phyloP scores from a whole-genome alignment of 225 moss, liverwort and hornwort species.

The Ulota crispa region DNA sequence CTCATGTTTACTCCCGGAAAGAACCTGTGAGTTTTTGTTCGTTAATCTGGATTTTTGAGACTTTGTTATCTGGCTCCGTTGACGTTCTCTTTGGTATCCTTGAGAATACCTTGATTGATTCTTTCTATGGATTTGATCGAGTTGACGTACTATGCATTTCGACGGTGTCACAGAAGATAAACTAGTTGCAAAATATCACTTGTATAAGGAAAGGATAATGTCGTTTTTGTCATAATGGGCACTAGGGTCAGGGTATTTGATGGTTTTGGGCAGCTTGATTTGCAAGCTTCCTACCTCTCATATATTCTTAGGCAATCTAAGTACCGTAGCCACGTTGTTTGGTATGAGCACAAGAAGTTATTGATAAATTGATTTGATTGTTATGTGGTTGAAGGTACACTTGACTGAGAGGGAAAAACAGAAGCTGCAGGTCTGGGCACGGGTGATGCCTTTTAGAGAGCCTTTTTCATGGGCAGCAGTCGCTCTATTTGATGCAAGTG shows the following conservation, averaged over 20 bases:
- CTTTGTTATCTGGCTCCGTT: background rate
- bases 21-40: conserved; percentile 74
- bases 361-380: conserved; percentile 4
- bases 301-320: background rate
- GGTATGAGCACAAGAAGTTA: background rate
- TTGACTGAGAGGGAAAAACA: conserved; percentile 95
- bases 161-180: background rate
- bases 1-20: conserved; percentile 94
- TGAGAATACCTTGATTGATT: background rate
- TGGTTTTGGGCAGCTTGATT: background rate
- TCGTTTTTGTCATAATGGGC: background rate
- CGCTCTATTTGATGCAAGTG: conserved; percentile 84
- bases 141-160: background rate
- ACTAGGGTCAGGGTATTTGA: background rate
- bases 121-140: background rate
- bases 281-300: background rate
- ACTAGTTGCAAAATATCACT: conserved; percentile 1
- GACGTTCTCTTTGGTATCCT: conserved; percentile 11
- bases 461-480: conserved; percentile 95
- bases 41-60: conserved; percentile 6
- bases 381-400: conserved; percentile 64
- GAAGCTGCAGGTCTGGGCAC: conserved; percentile 93
- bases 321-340: background rate
- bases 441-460: conserved; percentile 96
- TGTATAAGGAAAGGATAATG: background rate